A percentile compares a stretch with the other conserved stretches of the same genome.
phyloP scores from a whole-genome alignment of 306 rosid genomes.

The Begonia fuchsioides region DNA sequence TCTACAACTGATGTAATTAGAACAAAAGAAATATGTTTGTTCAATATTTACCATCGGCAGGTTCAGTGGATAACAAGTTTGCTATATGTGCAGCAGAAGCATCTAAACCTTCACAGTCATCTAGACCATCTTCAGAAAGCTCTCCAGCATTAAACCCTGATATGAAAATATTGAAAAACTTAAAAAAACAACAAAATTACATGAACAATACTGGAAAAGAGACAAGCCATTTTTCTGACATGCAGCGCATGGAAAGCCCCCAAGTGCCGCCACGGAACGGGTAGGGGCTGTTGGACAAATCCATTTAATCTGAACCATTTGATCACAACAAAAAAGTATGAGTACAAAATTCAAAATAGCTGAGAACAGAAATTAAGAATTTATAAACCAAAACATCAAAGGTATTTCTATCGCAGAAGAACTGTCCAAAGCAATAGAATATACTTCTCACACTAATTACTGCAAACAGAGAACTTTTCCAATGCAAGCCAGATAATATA shows the following conservation, averaged over 20 bases:
- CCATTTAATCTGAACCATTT: slow-evolving; percentile 80
- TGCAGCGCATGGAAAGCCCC: slow-evolving; percentile 95
- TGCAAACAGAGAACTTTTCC: no score
- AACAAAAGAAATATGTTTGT: no score
- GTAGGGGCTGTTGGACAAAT: slow-evolving; percentile 99
- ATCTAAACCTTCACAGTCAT: no score
- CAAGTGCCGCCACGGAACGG: slow-evolving; percentile 79
- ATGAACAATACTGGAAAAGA: neutral
- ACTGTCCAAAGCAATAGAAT: no score
- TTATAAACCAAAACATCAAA: neutral
- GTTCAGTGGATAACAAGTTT: slow-evolving; percentile 86
- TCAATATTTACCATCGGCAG: slow-evolving; percentile 57
- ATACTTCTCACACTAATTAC: no score
- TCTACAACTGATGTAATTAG: no score
- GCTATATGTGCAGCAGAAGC: no score
- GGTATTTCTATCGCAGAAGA: no score
- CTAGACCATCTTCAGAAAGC: no score
- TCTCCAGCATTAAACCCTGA: slow-evolving; percentile 97
- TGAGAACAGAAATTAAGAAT: no score
- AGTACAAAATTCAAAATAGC: neutral
- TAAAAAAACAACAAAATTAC: neutral
- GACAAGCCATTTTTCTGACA: slow-evolving; percentile 34
- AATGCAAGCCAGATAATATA: no score
- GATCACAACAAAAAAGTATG: neutral
- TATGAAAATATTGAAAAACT: slow-evolving; percentile 12